These are phyloP conservation scores for Colletotrichum endophyticum DNA, from an alignment of 2,329 filamentous ascomycete species.

Conservation along the genomic window DNA sequence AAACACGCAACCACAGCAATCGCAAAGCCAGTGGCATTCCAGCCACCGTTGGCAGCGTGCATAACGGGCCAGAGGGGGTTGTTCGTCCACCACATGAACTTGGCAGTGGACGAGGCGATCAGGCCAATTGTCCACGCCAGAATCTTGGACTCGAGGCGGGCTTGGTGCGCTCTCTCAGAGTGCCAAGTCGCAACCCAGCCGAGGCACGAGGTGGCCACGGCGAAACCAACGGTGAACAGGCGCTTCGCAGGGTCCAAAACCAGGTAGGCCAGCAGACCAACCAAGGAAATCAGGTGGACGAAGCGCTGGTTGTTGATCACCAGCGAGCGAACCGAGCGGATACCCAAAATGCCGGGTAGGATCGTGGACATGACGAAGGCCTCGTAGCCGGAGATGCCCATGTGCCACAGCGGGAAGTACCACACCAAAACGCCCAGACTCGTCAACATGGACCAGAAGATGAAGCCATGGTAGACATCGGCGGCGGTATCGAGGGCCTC, in stretches of 20 bases:
- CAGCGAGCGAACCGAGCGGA: slow-evolving; percentile 70
- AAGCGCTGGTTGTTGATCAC: slow-evolving; percentile 72
- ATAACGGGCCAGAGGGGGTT: slow-evolving; percentile 98
- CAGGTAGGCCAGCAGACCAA: slow-evolving; percentile 80
- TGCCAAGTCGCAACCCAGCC: slow-evolving; percentile 85
- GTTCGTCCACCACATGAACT: slow-evolving; percentile 93
- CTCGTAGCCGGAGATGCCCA: slow-evolving; percentile 98
- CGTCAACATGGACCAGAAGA: slow-evolving; percentile 95
- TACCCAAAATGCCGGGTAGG: slow-evolving; percentile 79
- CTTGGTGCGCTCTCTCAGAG: slow-evolving; percentile 75
- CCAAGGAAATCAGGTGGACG: slow-evolving; percentile 78
- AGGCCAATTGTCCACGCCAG: slow-evolving; percentile 83
- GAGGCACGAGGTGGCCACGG: slow-evolving; percentile 79
- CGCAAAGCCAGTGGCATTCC: slow-evolving; percentile 83
- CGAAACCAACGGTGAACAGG: slow-evolving; percentile 81
- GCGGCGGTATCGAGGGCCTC: slow-evolving; percentile 82
- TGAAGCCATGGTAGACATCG: slow-evolving; percentile 92
- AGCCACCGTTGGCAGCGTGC: slow-evolving; percentile 87
- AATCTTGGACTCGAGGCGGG: slow-evolving; percentile 80
- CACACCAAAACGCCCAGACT: slow-evolving; percentile 88
- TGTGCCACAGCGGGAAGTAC: slow-evolving; percentile 99
- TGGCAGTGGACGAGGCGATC: slow-evolving; percentile 83
- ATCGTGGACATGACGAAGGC: slow-evolving; percentile 84
- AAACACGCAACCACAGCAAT: slow-evolving; percentile 78
- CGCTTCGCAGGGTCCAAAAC: slow-evolving; percentile 75